These are phyloP conservation scores for Phialophora expanda DNA, from an alignment of 2,329 filamentous ascomycete species.

Conservation along the genomic window DNA sequence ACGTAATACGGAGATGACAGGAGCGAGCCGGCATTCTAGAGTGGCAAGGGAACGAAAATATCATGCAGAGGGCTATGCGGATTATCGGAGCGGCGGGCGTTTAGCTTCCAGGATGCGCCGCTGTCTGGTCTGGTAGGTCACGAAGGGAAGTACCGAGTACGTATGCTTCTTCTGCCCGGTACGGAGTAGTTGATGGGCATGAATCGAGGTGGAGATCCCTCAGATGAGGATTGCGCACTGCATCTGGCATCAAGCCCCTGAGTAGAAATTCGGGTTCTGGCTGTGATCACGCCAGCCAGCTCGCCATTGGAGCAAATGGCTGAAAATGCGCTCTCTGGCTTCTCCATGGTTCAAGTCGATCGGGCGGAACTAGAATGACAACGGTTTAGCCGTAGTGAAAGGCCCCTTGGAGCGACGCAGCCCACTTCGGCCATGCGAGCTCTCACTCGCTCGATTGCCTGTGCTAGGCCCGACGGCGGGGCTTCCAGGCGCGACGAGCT, in stretches of 20 bases:
- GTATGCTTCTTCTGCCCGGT: too few species aligned
- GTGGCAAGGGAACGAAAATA: not conserved
- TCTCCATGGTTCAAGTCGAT: conserved; percentile 19
- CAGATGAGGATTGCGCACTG: conserved; percentile 14
- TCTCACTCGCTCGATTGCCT: conserved; percentile 18
- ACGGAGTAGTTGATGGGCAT: not conserved
- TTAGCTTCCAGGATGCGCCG: not conserved
- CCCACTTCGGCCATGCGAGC: conserved; percentile 10
- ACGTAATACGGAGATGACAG: conserved; percentile 9
- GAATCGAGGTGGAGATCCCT: not conserved
- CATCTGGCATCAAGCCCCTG: conserved; percentile 20
- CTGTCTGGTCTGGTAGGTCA: not conserved
- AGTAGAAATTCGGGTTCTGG: conserved; percentile 10
- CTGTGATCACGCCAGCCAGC: conserved; percentile 17
- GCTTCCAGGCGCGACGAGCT: conserved; percentile 8
- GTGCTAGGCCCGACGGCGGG: conserved; percentile 7
- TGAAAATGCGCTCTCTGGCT: conserved; percentile 17
- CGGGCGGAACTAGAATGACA: conserved; percentile 19
- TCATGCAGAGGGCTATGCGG: not conserved
- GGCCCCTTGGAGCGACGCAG: conserved; percentile 6
- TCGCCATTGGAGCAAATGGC: conserved; percentile 16
- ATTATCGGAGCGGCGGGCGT: not conserved
- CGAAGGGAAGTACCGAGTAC: not conserved
- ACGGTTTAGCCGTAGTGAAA: conserved; percentile 16
- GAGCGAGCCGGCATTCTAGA: not conserved